Conservation (phyloP, 495 filamentous ascomycete species). For the Aspergillus funiculosus region DNA sequence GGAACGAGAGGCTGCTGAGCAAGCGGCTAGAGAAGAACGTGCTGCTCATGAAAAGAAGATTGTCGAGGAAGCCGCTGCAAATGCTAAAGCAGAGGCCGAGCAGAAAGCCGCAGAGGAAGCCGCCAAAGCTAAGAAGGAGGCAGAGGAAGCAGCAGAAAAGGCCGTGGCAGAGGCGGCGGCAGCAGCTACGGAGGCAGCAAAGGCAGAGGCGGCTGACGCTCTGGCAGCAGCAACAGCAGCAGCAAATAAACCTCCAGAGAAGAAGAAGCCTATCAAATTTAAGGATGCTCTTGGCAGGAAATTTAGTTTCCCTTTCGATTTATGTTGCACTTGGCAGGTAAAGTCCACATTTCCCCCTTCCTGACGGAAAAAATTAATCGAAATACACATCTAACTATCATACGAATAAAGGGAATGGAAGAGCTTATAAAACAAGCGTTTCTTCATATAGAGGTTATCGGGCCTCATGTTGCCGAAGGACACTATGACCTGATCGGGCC, state of each 20-base stretch:
- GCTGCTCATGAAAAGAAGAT: constrained; percentile 40
- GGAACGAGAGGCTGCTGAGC: constrained; percentile 47
- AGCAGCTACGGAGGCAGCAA: constrained; percentile 19
- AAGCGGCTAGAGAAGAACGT: constrained; percentile 45
- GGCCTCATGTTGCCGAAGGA: constrained; percentile 73
- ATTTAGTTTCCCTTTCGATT: constrained; percentile 76
- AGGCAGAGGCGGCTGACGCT: constrained; percentile 24
- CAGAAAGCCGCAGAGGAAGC: constrained; percentile 37
- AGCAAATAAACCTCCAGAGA: constrained; percentile 35
- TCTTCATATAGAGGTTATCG: constrained; percentile 74
- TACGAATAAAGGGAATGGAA: constrained; percentile 64
- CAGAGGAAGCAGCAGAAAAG: constrained; percentile 32
- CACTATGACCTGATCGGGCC: constrained; percentile 82
- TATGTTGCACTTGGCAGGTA: constrained; percentile 78
- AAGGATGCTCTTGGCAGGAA: constrained; percentile 82
- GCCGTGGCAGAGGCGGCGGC: constrained; percentile 23
- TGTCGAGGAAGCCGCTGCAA: constrained; percentile 34
- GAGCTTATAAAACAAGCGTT: constrained; percentile 84
- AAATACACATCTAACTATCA: constrained; percentile 10
- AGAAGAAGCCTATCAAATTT: constrained; percentile 68
- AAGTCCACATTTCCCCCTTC: constrained; percentile 21
- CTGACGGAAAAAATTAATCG: too few relatives aligned
- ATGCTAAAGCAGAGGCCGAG: constrained; percentile 46
- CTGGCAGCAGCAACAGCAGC: constrained; percentile 25
- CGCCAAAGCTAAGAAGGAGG: constrained; percentile 28